Evolutionary conservation across 2,329 filamentous ascomycete genomes (phyloP).

Genomic region (Penicillium nordicum): DNA sequence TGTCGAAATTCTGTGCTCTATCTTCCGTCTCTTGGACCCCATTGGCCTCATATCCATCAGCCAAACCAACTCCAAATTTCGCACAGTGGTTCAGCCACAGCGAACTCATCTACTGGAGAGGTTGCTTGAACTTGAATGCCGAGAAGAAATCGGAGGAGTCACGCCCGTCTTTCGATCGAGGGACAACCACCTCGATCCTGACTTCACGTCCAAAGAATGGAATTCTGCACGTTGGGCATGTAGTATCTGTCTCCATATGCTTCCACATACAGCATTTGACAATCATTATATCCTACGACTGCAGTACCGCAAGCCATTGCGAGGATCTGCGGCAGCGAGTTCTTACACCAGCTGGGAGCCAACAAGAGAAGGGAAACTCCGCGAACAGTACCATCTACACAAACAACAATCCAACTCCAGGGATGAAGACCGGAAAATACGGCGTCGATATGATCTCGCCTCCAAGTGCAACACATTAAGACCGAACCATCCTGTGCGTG

Average conservation of each 20-base stretch:
- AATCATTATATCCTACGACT: constrained; percentile 9
- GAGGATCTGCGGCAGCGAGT: constrained; percentile 1
- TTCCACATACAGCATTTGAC: constrained; percentile 4
- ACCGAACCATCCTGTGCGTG: too few species aligned
- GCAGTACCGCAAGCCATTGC: constrained; percentile 9
- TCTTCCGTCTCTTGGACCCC: constrained; percentile 10
- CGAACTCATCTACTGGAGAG: constrained; percentile 6
- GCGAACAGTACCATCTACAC: background rate
- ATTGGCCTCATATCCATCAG: constrained; percentile 5
- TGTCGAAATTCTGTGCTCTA: constrained; percentile 2
- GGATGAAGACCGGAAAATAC: background rate
- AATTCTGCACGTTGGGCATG: constrained; percentile 8
- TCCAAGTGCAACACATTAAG: background rate
- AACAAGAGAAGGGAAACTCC: background rate
- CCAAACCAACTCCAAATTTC: constrained; percentile 9
- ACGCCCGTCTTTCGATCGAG: background rate
- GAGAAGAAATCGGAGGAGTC: constrained; percentile 2
- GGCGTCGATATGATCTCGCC: constrained; percentile 4
- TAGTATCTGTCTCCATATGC: constrained; percentile 6
- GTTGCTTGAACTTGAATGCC: constrained; percentile 8
- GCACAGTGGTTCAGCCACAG: constrained; percentile 1
- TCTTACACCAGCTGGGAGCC: constrained; percentile 1
- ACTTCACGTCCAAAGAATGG: constrained; percentile 5
- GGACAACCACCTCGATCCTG: background rate
- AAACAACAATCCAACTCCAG: background rate